Evolutionary conservation across 257 asterid species (phyloP).

Genomic region (Prunella vulgaris): DNA sequence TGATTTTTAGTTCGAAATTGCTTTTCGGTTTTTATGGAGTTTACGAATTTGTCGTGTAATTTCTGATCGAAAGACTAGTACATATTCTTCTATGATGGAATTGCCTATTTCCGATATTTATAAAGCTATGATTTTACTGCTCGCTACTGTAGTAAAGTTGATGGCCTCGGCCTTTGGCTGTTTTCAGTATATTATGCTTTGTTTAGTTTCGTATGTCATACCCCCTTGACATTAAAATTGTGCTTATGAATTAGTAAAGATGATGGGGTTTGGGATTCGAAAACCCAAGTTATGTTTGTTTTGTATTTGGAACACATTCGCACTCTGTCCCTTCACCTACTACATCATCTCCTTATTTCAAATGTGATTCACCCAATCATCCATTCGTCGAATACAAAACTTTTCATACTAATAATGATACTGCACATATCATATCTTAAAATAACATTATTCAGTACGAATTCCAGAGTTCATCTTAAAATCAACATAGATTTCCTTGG

Average conservation of each 20-base stretch:
- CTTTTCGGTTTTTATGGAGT: background rate
- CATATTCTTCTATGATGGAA: background rate
- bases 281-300: background rate
- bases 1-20: background rate
- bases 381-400: background rate
- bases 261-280: background rate
- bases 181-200: background rate
- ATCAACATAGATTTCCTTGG: background rate
- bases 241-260: background rate
- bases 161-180: background rate
- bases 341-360: background rate
- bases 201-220: background rate
- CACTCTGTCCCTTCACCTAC: no score
- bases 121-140: background rate
- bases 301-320: background rate
- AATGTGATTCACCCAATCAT: background rate
- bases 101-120: background rate
- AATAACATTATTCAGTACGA: background rate
- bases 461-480: background rate
- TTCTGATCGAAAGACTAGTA: background rate
- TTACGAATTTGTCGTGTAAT: background rate
- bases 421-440: background rate
- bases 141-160: background rate
- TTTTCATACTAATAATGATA: background rate
- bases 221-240: background rate